Evolutionary conservation across 1,284 basidiomycete species (phyloP), one percentile per base, ranked within the genome.

Genomic region (Fistulinella staudtii): DNA sequence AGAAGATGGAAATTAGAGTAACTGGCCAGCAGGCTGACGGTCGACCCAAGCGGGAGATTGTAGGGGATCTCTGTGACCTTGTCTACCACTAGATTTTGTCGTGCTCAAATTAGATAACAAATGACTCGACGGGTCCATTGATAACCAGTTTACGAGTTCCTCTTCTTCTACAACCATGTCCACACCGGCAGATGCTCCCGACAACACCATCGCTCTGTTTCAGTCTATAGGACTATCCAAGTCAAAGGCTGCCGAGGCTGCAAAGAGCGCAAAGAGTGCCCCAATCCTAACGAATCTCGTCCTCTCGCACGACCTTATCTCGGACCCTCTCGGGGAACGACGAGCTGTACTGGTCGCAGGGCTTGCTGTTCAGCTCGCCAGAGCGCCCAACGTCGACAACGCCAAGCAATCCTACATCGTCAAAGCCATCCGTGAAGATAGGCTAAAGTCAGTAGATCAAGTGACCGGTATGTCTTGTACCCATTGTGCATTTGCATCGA

Each of bases 401-500:
- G 69, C 68, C n/a, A 79, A 82, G 63, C 76, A 80, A 55, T 74
- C 70, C 43, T 93, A 85, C 62, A 68, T 88, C 15, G 75, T 93
- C 30, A 66, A 72, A 24, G 81, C 77, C 49, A 84, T 97, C 54
- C 61, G 85, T 20, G 77, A 82, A 47, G 85, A 79, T 18, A 79
- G 80, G 54, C 65, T 99, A 49, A 89, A 86, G 70, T 81, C 79
- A 30, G 77, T 82, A 6, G 95, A 98, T 61, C 94, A 97, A 71
- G 81, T 96, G 28, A 76, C 80, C 45, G 93, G 92, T 92, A 57
- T 53, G 80, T 67, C 9, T 7, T 42, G 36, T 29, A 18, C 8
- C 17, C 43, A 39, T 39, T 24, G 23, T 46, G 14, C 31, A 27
- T 39, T 31, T 14, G 25, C 21, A 41, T 43, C 15, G 23, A 47